Conservation (phyloP, 495 filamentous ascomycete species). For the Penicillium ucsense region DNA sequence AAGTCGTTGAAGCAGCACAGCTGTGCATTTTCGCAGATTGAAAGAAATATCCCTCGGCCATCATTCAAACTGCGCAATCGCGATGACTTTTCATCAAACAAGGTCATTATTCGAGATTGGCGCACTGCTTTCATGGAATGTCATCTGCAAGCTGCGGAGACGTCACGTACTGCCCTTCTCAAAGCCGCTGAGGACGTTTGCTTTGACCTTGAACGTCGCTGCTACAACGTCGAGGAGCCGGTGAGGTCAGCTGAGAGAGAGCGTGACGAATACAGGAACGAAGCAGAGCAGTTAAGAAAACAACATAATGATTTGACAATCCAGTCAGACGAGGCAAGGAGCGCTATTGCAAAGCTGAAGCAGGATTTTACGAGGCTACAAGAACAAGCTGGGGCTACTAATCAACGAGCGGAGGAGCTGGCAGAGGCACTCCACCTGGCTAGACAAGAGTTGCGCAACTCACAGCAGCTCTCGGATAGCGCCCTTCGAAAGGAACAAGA, state of each 20-base stretch:
- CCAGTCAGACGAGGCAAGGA: conserved; percentile 15
- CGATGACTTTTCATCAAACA: conserved; percentile 1
- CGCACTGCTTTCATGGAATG: conserved; percentile 27
- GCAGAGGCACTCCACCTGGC: conserved; percentile 14
- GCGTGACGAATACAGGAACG: conserved; percentile 23
- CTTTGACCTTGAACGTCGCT: conserved; percentile 46
- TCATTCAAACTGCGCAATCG: conserved; percentile 4
- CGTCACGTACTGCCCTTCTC: conserved; percentile 32
- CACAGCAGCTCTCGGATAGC: conserved; percentile 14
- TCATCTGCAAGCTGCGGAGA: conserved; percentile 23
- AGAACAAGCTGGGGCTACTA: conserved; percentile 18
- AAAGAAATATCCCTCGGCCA: conserved; percentile 5
- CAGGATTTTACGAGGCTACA: conserved; percentile 22
- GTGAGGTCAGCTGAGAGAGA: conserved; percentile 35
- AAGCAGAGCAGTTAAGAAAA: conserved; percentile 17
- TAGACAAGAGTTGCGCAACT: conserved; percentile 20
- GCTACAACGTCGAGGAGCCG: conserved; percentile 39
- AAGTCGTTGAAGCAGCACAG: neutral
- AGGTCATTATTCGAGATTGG: conserved; percentile 32
- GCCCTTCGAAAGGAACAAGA: conserved; percentile 17
- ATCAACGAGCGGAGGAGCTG: conserved; percentile 18
- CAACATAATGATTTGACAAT: conserved; percentile 20
- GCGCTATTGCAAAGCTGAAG: conserved; percentile 14
- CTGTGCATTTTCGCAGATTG: conserved; percentile 14
- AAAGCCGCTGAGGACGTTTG: conserved; percentile 42